phyloP scores from a whole-genome alignment of 495 filamentous ascomycete genomes.

The Oidiodendron maius region DNA sequence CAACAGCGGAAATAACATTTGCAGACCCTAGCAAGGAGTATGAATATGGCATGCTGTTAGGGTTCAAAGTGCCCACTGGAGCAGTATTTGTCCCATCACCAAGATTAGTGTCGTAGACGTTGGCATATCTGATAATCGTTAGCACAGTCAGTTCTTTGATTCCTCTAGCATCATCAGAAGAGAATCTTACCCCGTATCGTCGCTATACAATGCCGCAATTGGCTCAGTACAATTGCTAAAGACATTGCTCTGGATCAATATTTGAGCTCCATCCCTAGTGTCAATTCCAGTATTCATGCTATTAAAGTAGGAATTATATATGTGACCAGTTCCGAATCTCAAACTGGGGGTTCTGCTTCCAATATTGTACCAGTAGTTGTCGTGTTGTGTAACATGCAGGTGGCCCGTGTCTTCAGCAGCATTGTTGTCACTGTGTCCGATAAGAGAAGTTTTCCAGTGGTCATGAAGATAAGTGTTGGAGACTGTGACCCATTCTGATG shows the following conservation, averaged over 20 bases:
- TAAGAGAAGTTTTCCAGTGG: constrained; percentile 48
- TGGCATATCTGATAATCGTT: constrained; percentile 32
- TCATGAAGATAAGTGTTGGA: constrained; percentile 47
- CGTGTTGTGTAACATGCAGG: constrained; percentile 44
- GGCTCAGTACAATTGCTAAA: constrained; percentile 43
- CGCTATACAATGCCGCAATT: constrained; percentile 51
- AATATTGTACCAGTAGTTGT: constrained; percentile 52
- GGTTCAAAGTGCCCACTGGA: constrained; percentile 37
- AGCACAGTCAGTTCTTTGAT: neutral
- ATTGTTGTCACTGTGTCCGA: constrained; percentile 43
- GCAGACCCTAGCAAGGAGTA: constrained; percentile 40
- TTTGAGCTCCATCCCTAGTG: constrained; percentile 58
- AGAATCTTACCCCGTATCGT: constrained; percentile 32
- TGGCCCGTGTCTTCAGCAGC: constrained; percentile 36
- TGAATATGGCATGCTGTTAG: constrained; percentile 39
- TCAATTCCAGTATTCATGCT: constrained; percentile 55
- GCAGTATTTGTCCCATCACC: constrained; percentile 42
- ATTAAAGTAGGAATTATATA: constrained; percentile 27
- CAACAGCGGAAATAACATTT: constrained; percentile 37
- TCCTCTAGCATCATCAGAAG: neutral
- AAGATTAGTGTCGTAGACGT: constrained; percentile 50
- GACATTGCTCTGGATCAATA: constrained; percentile 55
- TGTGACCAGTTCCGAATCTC: constrained; percentile 46
- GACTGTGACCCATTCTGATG: constrained; percentile 42
- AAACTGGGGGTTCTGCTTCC: constrained; percentile 46